These are phyloP conservation scores for Hanseniaspora jakobsenii DNA, from an alignment of 805 yeast species.

Conservation along the genomic window DNA sequence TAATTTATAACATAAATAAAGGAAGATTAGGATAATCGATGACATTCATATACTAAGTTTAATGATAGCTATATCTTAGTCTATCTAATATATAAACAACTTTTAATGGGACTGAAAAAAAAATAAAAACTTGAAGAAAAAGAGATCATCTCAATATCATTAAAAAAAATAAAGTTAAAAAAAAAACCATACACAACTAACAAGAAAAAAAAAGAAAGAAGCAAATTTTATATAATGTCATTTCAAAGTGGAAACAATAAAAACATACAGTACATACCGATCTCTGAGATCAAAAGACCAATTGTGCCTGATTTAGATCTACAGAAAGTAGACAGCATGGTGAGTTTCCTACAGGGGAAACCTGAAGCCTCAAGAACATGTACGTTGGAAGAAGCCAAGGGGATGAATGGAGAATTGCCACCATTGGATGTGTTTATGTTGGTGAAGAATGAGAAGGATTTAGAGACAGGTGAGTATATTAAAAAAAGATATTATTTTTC, in stretches of 20 bases:
- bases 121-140: no score
- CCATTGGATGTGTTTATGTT: constrained; percentile 61
- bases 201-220: neutral
- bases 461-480: neutral
- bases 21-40: no score
- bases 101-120: no score
- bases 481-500: constrained; percentile 47
- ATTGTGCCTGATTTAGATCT: constrained; percentile 74
- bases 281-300: constrained; percentile 60
- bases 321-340: constrained; percentile 69
- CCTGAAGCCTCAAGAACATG: constrained; percentile 60
- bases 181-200: neutral
- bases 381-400: constrained; percentile 30
- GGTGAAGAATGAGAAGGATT: constrained; percentile 51
- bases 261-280: constrained; percentile 49
- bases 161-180: neutral
- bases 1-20: no score
- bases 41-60: no score
- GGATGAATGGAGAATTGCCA: constrained; percentile 51
- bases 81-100: no score
- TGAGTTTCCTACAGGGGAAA: constrained; percentile 48
- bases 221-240: no score
- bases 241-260: constrained; percentile 49
- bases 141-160: no score
- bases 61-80: no score